Evolutionary conservation across 768 basidiomycete genomes (phyloP).

Genomic region (Gloeophyllum trabeum): DNA sequence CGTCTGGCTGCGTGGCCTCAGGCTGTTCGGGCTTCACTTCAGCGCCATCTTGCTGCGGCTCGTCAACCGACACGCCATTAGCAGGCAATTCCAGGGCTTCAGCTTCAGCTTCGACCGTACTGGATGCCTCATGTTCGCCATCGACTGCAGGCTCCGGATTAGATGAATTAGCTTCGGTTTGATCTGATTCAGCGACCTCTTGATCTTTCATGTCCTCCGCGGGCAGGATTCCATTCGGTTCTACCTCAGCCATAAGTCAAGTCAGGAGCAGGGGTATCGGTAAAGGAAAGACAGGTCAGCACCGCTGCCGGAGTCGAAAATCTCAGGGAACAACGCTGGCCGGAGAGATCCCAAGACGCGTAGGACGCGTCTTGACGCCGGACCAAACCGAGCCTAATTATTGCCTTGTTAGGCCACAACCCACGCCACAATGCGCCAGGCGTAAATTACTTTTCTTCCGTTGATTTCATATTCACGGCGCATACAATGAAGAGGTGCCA

Average conservation of each 20-base stretch:
- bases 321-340: no score
- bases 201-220: slow-evolving; percentile 5
- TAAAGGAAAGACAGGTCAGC: no score
- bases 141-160: slow-evolving; percentile 1
- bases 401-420: no score
- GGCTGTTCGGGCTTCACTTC: slow-evolving; percentile 9
- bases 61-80: slow-evolving; percentile 3
- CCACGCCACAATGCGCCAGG: no score
- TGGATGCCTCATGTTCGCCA: slow-evolving; percentile 24
- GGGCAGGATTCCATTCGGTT: background rate
- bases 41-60: slow-evolving; percentile 16
- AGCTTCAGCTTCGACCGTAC: background rate
- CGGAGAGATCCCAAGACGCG: no score
- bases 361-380: no score
- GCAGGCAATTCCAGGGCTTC: no score
- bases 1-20: slow-evolving; percentile 3
- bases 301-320: no score
- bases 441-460: no score
- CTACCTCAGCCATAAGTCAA: background rate
- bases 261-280: background rate
- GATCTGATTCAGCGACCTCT: slow-evolving; percentile 12
- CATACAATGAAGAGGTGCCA: no score
- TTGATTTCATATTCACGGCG: no score
- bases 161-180: slow-evolving; percentile 8
- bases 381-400: no score